These are phyloP conservation scores for Onygena corvina DNA, from an alignment of 2,329 filamentous ascomycete species.

Conservation along the genomic window DNA sequence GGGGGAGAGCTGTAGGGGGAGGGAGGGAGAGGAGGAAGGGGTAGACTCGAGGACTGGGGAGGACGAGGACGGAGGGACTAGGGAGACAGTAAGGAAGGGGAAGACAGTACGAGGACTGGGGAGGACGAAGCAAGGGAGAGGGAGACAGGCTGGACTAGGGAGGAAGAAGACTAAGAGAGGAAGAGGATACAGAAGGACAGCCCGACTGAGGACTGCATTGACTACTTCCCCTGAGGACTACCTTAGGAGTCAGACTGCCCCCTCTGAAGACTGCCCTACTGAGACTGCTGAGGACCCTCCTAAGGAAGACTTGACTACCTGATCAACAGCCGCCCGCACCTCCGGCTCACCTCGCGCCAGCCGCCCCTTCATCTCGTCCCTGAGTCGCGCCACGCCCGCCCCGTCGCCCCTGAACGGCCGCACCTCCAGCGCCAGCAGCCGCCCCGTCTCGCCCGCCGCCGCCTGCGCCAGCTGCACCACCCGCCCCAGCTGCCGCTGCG, in stretches of 20 bases:
- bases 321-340: conserved; percentile 66
- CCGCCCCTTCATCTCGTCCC: conserved; percentile 68
- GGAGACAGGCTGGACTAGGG: too few species aligned
- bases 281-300: too few species aligned
- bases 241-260: too few species aligned
- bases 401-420: conserved; percentile 67
- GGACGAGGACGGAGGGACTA: too few species aligned
- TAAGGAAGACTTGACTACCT: conserved; percentile 15
- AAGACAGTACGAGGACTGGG: too few species aligned
- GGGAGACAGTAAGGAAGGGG: too few species aligned
- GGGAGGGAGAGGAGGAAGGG: background rate
- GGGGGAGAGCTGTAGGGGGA: background rate
- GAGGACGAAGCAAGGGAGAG: too few species aligned
- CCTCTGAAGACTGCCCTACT: too few species aligned
- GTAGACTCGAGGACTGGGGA: background rate
- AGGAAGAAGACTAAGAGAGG: too few species aligned
- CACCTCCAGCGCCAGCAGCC: conserved; percentile 65
- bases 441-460: conserved; percentile 56
- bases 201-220: too few species aligned
- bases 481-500: conserved; percentile 22
- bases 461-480: conserved; percentile 45
- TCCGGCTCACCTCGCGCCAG: conserved; percentile 67
- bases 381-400: conserved; percentile 50
- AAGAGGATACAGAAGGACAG: too few species aligned
- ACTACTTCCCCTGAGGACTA: too few species aligned